phyloP scores from a whole-genome alignment of 768 basidiomycete species.

The Ramaria sp. region DNA sequence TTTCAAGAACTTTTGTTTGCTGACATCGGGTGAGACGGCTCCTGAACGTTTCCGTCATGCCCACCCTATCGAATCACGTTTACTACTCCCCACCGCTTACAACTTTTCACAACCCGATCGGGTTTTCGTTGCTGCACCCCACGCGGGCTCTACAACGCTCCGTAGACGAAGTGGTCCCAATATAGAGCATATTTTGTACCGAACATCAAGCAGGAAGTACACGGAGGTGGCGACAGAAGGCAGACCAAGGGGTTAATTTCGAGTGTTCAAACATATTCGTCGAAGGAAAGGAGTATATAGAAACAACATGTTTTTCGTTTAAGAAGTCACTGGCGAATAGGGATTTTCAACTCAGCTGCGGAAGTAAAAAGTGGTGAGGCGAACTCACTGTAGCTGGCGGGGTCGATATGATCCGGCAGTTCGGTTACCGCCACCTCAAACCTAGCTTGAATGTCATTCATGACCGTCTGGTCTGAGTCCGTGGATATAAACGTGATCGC shows the following conservation, averaged over 20 bases:
- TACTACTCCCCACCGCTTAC: no score
- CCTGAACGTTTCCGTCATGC: no score
- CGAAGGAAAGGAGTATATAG: not conserved
- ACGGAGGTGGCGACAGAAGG: not conserved
- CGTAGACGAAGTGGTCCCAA: not conserved
- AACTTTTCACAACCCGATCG: no score
- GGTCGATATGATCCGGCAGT: constrained; percentile 87
- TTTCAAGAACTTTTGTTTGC: no score
- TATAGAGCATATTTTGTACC: not conserved
- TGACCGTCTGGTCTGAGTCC: constrained; percentile 87
- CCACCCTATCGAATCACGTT: no score
- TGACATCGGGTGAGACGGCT: no score
- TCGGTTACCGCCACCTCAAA: constrained; percentile 98
- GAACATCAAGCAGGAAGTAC: constrained; percentile 1
- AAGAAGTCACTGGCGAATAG: not conserved
- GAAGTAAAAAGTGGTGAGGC: not conserved
- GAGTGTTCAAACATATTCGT: not conserved
- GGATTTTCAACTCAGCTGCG: not conserved
- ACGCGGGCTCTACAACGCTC: not conserved
- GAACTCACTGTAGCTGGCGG: constrained; percentile 89
- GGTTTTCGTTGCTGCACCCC: not conserved
- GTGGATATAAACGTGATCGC: constrained; percentile 95
- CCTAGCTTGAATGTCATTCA: constrained; percentile 87
- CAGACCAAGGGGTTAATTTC: not conserved
- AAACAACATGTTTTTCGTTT: not conserved